Conservation (phyloP, 495 filamentous ascomycete species). For the Neurospora tetraspora region DNA sequence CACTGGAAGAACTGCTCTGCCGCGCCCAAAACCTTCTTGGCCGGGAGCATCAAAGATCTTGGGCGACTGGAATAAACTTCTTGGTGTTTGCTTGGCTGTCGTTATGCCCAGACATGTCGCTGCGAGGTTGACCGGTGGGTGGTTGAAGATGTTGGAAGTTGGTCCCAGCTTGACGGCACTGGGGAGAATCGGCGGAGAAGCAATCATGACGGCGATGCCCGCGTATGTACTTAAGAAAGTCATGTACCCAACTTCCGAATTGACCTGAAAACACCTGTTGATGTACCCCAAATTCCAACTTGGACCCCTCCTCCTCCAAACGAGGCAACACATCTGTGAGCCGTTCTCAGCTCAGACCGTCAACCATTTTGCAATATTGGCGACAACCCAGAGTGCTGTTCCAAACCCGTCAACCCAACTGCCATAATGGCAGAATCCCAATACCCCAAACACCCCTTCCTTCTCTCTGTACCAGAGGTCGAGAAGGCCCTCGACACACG, state of each 20-base stretch:
- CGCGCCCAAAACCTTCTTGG: not conserved
- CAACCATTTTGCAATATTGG: not conserved
- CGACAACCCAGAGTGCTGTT: not conserved
- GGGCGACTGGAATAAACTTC: slow-evolving; percentile 16
- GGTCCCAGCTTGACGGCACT: not conserved
- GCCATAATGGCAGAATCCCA: slow-evolving; percentile 28
- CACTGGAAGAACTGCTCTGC: not conserved
- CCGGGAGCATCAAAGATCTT: not conserved
- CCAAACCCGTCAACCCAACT: not conserved
- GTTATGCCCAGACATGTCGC: not conserved
- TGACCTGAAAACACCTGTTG: not conserved
- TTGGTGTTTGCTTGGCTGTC: slow-evolving; percentile 21
- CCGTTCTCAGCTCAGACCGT: not conserved
- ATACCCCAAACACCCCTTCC: slow-evolving; percentile 42
- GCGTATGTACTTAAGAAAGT: not conserved
- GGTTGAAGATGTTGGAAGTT: slow-evolving; percentile 2
- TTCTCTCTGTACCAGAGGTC: slow-evolving; percentile 42
- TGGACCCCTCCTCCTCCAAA: not conserved
- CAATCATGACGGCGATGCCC: not conserved
- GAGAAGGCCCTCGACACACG: slow-evolving; percentile 40
- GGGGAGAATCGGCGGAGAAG: not conserved
- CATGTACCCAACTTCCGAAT: not conserved
- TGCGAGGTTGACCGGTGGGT: slow-evolving; percentile 1
- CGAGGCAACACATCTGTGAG: not conserved
- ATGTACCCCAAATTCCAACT: not conserved